Evolutionary conservation across 306 rosid genomes (phyloP), one percentile per base, ranked within the genome.

Genomic region (Lithocarpus polystachyus): DNA sequence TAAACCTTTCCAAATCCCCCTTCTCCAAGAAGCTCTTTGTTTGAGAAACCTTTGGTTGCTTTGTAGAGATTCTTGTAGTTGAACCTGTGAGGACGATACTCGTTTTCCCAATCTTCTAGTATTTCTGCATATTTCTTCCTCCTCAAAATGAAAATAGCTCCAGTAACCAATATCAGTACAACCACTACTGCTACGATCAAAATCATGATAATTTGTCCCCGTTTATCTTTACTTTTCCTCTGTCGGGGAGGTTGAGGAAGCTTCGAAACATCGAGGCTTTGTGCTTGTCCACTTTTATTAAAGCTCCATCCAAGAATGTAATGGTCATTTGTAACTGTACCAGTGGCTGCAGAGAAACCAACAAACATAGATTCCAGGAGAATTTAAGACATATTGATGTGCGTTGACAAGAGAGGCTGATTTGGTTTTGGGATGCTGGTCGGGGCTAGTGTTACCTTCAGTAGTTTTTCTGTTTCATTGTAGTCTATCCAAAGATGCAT

Each of bases 1-100:
- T 80, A 83, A n/a, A 86, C 89, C 35, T 72, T 20, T 3, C 89
- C 89, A 48, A 86, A 83, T 10, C 89, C 89, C 3, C 89, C 87
- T 5, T 20, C 19, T 3, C 89, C 89, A 52, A 86, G 52, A 22
- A 83, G 56, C 48, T 77, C 67, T 2, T 26, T 73, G 17, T 86
- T 68, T 26, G 14, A 77, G 7, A 86, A 86, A 52, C 87, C 85
- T 29, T 83, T 77, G 8, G 87, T 83, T 15, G 87, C 87, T 14
- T 6, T 15, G 14, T 83, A 60, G 11, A 83, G 55, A 28, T 83
- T 82, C 48, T 77, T 62, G 75, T 83, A 83, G 5, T 73, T 77
- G 61, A 77, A 80, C 51, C 87, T 77, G 5, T 80, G 85, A 1
- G 87, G 83, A 3, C 87, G 85, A 14, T 76, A 74, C 60, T 83